A percentile compares a stretch with the other conserved stretches of the same genome.
Evolutionary conservation across 495 filamentous ascomycete species (phyloP).

Genomic region (Hypoxylon subgilvum): DNA sequence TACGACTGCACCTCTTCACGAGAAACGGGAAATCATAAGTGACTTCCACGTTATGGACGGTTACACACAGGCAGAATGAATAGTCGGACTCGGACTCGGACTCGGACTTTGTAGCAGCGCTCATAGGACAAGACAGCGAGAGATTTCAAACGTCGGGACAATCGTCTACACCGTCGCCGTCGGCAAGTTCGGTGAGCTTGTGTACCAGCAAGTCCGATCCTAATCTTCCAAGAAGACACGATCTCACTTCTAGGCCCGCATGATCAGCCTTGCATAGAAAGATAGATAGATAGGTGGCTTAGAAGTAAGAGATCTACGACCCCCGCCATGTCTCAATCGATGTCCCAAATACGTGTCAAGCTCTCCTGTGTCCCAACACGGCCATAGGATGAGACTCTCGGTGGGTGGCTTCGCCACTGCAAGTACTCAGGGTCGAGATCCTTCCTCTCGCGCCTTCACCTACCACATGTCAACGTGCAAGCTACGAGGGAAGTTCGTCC

Average conservation of each 20-base stretch:
- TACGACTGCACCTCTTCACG: no score
- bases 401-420: conserved; percentile 16
- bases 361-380: not conserved
- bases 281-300: no score
- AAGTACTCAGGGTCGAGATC: conserved; percentile 15
- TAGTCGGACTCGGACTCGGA: no score
- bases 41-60: no score
- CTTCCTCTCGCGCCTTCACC: not conserved
- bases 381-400: not conserved
- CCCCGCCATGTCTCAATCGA: conserved; percentile 14
- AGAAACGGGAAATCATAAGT: no score
- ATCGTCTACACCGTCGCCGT: not conserved
- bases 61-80: not conserved
- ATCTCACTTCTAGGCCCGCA: not conserved
- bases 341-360: conserved; percentile 4
- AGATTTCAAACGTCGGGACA: not conserved
- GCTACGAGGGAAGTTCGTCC: no score
- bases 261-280: no score
- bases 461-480: not conserved
- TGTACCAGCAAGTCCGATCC: no score
- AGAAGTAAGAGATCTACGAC: conserved; percentile 2
- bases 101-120: not conserved
- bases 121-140: not conserved
- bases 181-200: not conserved
- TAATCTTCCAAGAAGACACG: no score